Conservation (phyloP, 139 green algal genomes). For the Volvox reticuliferus region DNA sequence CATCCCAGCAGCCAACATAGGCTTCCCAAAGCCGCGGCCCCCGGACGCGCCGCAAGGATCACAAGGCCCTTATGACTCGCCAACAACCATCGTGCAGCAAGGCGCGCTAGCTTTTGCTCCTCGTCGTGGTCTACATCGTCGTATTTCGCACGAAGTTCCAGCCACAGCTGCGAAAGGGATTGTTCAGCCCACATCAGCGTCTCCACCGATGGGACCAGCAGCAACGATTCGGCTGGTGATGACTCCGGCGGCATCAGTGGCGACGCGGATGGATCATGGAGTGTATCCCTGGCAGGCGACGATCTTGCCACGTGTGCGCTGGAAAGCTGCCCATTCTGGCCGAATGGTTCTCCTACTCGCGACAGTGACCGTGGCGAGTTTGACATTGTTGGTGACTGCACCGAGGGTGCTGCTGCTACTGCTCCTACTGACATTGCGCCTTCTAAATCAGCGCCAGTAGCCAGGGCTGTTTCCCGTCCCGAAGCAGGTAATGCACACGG, state of each 20-base stretch:
- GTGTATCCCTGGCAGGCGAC: no score
- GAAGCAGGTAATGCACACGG: no score
- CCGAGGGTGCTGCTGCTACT: no score
- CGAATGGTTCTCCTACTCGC: no score
- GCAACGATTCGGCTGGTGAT: neutral
- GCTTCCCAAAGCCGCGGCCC: neutral
- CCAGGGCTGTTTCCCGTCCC: no score
- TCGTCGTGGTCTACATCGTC: neutral
- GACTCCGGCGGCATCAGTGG: neutral
- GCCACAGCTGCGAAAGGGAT: neutral
- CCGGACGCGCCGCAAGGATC: neutral
- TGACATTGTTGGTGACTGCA: no score
- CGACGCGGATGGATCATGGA: no score
- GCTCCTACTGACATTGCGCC: no score
- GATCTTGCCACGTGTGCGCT: no score
- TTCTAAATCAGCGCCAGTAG: no score
- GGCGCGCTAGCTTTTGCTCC: neutral
- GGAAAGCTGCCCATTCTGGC: no score
- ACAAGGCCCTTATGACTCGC: neutral
- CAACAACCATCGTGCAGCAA: neutral
- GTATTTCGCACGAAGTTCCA: neutral
- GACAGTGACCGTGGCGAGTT: no score
- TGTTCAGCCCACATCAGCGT: neutral
- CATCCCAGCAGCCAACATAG: constrained; percentile 16
- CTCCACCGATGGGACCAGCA: neutral